A percentile compares a stretch with the other conserved stretches of the same genome.
Evolutionary conservation across 2,329 filamentous ascomycete genomes (phyloP).

Genomic region (Fusarium cicatricum): DNA sequence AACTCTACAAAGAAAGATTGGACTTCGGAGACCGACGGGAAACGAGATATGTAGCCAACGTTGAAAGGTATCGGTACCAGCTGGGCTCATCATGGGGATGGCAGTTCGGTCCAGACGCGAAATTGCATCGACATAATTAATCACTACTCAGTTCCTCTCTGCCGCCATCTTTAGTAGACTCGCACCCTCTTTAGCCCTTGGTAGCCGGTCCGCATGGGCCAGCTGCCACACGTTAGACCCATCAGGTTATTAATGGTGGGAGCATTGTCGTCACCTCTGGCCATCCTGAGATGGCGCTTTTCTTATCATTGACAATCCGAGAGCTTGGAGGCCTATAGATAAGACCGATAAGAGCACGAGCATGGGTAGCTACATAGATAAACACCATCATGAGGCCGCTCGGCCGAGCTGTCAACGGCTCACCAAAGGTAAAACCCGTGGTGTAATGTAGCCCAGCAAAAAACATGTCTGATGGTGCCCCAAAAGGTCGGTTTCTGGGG

Average conservation of each 20-base stretch:
- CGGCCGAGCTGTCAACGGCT: slow-evolving; percentile 39
- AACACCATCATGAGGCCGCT: slow-evolving; percentile 27
- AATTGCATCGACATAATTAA: slow-evolving; percentile 31
- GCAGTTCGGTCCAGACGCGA: slow-evolving; percentile 32
- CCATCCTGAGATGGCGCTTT: slow-evolving; percentile 9
- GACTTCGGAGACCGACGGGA: slow-evolving; percentile 37
- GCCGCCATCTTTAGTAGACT: slow-evolving; percentile 8
- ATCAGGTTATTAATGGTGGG: slow-evolving; percentile 15
- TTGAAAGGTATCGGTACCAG: slow-evolving; percentile 39
- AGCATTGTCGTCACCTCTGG: slow-evolving; percentile 37
- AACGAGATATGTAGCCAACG: slow-evolving; percentile 22
- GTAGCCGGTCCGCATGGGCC: slow-evolving; percentile 20
- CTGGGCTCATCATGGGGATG: slow-evolving; percentile 26
- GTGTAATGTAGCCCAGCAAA: slow-evolving; percentile 31
- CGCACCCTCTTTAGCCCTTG: slow-evolving; percentile 20
- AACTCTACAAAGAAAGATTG: slow-evolving; percentile 14
- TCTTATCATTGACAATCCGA: slow-evolving; percentile 29
- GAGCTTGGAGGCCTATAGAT: slow-evolving; percentile 31
- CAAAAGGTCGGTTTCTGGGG: slow-evolving; percentile 45
- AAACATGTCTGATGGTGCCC: slow-evolving; percentile 42
- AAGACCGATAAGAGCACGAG: slow-evolving; percentile 17
- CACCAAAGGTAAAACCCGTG: slow-evolving; percentile 26
- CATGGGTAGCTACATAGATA: too few species aligned
- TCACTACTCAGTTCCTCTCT: slow-evolving; percentile 10
- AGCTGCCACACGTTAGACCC: slow-evolving; percentile 19